These are phyloP conservation scores for Lepraria neglecta DNA, from an alignment of 495 filamentous ascomycete species.

Conservation along the genomic window DNA sequence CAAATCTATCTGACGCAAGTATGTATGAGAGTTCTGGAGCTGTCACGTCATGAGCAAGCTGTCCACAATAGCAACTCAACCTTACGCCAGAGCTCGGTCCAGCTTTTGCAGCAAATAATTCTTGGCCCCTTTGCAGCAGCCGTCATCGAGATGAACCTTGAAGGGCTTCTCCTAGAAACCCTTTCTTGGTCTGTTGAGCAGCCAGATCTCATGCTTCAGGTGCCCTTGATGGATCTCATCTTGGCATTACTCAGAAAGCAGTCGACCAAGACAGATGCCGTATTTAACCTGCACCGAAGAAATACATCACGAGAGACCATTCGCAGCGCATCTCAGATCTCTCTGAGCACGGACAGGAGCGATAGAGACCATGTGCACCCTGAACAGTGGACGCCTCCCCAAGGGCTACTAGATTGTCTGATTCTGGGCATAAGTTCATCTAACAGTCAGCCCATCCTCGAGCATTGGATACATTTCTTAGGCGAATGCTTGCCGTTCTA, in stretches of 20 bases:
- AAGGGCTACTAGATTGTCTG: conserved; percentile 73
- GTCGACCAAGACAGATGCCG: conserved; percentile 36
- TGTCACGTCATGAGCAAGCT: conserved; percentile 1
- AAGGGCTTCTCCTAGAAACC: conserved; percentile 63
- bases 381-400: conserved; percentile 52
- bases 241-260: conserved; percentile 63
- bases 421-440: conserved; percentile 71
- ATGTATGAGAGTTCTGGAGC: conserved; percentile 18
- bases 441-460: conserved; percentile 68
- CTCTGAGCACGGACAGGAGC: conserved; percentile 43
- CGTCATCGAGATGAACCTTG: conserved; percentile 63
- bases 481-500: conserved; percentile 77
- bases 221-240: conserved; percentile 66
- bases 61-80: conserved; percentile 5
- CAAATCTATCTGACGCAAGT: conserved; percentile 13
- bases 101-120: conserved; percentile 68
- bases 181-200: conserved; percentile 58
- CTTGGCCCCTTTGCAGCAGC: conserved; percentile 61
- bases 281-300: conserved; percentile 39
- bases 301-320: conserved; percentile 41
- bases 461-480: conserved; percentile 88
- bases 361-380: conserved; percentile 36
- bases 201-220: conserved; percentile 61
- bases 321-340: conserved; percentile 44
- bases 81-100: conserved; percentile 62